Evolutionary conservation across 371 early-diverging fungal genomes (phyloP).

Genomic region (Zopfochytrium polystomum): DNA sequence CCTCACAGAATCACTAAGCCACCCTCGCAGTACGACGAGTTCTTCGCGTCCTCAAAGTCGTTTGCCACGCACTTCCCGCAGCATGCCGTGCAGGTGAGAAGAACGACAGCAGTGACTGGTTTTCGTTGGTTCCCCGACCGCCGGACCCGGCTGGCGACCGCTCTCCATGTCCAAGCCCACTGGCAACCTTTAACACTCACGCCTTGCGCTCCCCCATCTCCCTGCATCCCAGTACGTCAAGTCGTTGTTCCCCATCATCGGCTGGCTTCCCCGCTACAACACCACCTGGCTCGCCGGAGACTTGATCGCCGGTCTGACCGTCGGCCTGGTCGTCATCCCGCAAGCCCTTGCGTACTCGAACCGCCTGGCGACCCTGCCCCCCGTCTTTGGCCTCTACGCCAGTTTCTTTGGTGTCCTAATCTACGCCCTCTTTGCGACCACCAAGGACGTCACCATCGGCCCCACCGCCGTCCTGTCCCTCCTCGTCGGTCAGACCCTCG

Average conservation of each 20-base stretch:
- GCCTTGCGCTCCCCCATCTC: too few relatives aligned
- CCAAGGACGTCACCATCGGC: slow-evolving; percentile 83
- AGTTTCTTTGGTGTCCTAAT: slow-evolving; percentile 72
- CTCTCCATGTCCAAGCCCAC: too few relatives aligned
- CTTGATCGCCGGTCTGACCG: slow-evolving; percentile 79
- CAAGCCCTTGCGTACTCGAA: slow-evolving; percentile 59
- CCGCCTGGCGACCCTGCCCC: slow-evolving; percentile 76
- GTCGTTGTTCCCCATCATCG: slow-evolving; percentile 59
- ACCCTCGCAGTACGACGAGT: slow-evolving; percentile 2
- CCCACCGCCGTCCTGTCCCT: slow-evolving; percentile 83
- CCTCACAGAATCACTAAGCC: too few relatives aligned
- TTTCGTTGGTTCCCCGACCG: too few relatives aligned
- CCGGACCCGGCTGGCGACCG: too few relatives aligned
- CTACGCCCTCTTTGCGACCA: slow-evolving; percentile 78
- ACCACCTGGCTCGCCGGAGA: slow-evolving; percentile 75
- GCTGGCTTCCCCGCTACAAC: slow-evolving; percentile 74
- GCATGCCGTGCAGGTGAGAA: too few relatives aligned
- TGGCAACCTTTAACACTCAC: too few relatives aligned
- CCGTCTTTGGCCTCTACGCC: slow-evolving; percentile 83
- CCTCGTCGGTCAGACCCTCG: slow-evolving; percentile 64
- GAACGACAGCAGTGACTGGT: too few relatives aligned
- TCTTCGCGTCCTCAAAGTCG: neutral
- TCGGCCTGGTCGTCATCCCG: slow-evolving; percentile 78
- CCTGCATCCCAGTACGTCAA: slow-evolving; percentile 15
- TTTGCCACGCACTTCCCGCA: slow-evolving; percentile 8